A percentile compares a stretch with the other conserved stretches of the same genome.
These are phyloP conservation scores for Elongisporangium anandrum DNA, from an alignment of 352 stramenopile genomes.

Conservation along the genomic window DNA sequence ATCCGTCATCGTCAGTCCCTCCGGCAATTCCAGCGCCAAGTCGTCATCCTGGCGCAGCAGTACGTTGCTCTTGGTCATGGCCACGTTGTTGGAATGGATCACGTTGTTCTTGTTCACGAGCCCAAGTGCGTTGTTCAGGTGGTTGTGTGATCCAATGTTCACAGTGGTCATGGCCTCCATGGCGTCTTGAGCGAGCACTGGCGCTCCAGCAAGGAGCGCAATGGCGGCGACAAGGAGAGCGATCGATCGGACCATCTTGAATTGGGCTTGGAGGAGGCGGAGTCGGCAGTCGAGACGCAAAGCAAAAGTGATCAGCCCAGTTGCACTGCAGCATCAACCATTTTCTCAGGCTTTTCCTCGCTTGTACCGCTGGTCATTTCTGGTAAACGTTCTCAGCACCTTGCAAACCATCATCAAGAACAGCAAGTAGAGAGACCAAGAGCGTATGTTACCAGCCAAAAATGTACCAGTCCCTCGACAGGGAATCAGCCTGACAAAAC, in stretches of 20 bases:
- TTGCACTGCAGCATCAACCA: too few species aligned
- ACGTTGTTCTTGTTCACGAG: constrained; percentile 10
- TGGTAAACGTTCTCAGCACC: too few species aligned
- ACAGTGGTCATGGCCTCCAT: neutral
- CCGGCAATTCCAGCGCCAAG: neutral
- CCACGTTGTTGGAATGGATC: constrained; percentile 5
- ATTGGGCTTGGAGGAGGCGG: neutral
- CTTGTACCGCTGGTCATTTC: neutral
- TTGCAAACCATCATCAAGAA: neutral
- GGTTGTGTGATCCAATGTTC: constrained; percentile 1
- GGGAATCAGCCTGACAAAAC: neutral
- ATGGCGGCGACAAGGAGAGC: neutral
- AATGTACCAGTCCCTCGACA: neutral
- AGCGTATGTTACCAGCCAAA: neutral
- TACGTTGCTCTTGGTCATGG: constrained; percentile 4
- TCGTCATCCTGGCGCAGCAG: constrained; percentile 4
- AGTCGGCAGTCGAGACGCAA: neutral
- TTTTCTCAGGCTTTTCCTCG: neutral
- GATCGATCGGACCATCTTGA: neutral
- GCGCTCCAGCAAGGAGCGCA: neutral
- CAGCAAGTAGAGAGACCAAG: neutral
- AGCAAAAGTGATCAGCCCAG: neutral
- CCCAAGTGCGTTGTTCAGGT: constrained; percentile 1
- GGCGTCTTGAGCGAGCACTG: neutral
- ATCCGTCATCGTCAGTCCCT: neutral